Evolutionary conservation across 768 basidiomycete species (phyloP), one percentile per base, ranked within the genome.

Genomic region (Tricholoma sp.): DNA sequence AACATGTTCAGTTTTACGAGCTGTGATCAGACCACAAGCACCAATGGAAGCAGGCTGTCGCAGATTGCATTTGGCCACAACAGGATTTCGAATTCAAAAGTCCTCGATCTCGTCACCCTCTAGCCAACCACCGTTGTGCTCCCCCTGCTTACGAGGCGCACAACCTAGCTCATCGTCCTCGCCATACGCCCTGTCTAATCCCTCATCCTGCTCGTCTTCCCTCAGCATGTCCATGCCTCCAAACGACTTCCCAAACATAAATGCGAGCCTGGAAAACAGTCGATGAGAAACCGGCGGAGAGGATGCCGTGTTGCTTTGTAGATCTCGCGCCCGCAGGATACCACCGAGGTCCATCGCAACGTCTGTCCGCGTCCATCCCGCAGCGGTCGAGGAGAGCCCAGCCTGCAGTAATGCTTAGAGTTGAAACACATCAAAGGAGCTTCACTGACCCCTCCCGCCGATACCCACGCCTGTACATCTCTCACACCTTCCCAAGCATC

Each of bases 51-150:
- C n/a, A n/a, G n/a, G n/a, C n/a, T n/a, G n/a, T n/a, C 9, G 34
- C 9, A 34, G 13, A 34, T 6, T 34, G 10, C 24, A 28, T 12
- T 9, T 24, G 12, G 44, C 11, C 20, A 6, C 24, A 45, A 28
- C 24, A 12, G 12, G 24, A 13, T 32, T 24, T 45, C 28, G 13
- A 28, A 6, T 8, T 68, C 65, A 74, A 64, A 74, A 79, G 24
- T 82, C 78, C 60, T 83, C 81, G 52, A 85, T 85, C 61, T 84
- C 83, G 61, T 85, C 83, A 18, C 69, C 73, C 42, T 83, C 82
- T 61, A 83, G 61, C 82, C 83, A 84, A 17, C 80, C 79, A 13
- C 74, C 70, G 4, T 66, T 69, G 5, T 11, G 7, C n/a, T 68
- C 72, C 13, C 71, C 70, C 0, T 56, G 60, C 36, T 65, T 64